Evolutionary conservation across 805 yeast genomes (phyloP).

Genomic region (Saturnispora gosingensis): DNA sequence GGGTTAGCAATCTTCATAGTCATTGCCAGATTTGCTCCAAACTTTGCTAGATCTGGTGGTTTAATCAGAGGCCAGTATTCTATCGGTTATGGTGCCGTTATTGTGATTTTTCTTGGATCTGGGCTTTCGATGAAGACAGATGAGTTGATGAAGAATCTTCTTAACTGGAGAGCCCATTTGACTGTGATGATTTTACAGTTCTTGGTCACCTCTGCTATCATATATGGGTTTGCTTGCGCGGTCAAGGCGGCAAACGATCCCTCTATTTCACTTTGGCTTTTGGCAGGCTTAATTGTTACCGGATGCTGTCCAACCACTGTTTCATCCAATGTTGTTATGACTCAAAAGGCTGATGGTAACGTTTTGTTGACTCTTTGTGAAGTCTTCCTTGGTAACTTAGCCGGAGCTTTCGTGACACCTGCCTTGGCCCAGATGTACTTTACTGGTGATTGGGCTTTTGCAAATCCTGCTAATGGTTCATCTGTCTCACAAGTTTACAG

Average conservation of each 20-base stretch:
- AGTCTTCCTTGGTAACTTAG: conserved; percentile 73
- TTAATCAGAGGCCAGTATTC: conserved; percentile 63
- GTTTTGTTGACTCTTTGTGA: conserved; percentile 67
- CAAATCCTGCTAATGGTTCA: conserved; percentile 62
- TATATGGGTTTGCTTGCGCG: conserved; percentile 65
- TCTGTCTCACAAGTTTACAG: conserved; percentile 52
- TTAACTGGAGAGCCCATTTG: conserved; percentile 76
- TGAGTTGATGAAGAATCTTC: conserved; percentile 50
- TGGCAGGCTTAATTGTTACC: conserved; percentile 75
- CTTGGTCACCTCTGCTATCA: conserved; percentile 38
- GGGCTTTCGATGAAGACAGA: conserved; percentile 70
- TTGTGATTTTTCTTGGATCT: conserved; percentile 70
- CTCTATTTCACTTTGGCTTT: conserved; percentile 63
- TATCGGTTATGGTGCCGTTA: conserved; percentile 81
- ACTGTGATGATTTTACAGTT: conserved; percentile 62
- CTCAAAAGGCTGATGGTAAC: conserved; percentile 77
- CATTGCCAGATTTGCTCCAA: conserved; percentile 69
- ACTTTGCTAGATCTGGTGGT: conserved; percentile 80
- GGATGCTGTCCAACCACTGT: conserved; percentile 90
- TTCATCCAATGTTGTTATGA: conserved; percentile 88
- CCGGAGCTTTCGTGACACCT: conserved; percentile 86
- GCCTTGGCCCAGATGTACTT: conserved; percentile 69
- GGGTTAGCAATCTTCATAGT: conserved; percentile 64
- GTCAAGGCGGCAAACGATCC: conserved; percentile 48
- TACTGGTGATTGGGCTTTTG: conserved; percentile 55